A percentile compares a stretch with the other conserved stretches of the same genome.
Evolutionary conservation across 2,329 filamentous ascomycete species (phyloP).

Genomic region (Beauveria sp.): DNA sequence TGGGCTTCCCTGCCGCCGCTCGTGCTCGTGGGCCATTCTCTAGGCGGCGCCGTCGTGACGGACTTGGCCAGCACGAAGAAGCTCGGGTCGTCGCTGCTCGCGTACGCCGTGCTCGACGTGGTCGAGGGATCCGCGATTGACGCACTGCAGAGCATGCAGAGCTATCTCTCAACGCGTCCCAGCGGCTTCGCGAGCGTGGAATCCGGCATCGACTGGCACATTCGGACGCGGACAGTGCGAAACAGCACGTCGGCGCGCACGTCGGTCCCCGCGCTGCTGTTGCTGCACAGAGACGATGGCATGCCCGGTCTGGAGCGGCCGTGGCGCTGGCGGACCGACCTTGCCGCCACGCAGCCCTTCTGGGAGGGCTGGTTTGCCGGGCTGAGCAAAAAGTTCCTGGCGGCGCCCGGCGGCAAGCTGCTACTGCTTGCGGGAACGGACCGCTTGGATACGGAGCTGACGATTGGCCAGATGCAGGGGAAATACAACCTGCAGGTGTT

Average conservation of each 20-base stretch:
- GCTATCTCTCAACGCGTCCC: conserved; percentile 77
- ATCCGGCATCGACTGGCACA: conserved; percentile 88
- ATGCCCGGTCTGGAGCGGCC: conserved; percentile 32
- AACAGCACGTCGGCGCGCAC: conserved; percentile 76
- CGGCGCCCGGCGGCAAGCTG: conserved; percentile 73
- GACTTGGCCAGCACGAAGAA: conserved; percentile 64
- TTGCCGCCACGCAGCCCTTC: conserved; percentile 76
- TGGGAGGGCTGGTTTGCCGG: conserved; percentile 94
- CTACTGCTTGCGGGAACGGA: conserved; percentile 84
- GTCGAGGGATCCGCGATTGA: conserved; percentile 96
- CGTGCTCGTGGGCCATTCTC: conserved; percentile 81
- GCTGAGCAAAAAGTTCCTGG: conserved; percentile 80
- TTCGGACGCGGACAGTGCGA: conserved; percentile 77
- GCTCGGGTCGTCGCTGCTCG: conserved; percentile 63
- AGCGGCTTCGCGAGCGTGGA: conserved; percentile 67
- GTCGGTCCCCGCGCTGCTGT: conserved; percentile 69
- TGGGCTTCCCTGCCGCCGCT: conserved; percentile 70
- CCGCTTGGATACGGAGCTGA: conserved; percentile 81
- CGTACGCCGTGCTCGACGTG: conserved; percentile 86
- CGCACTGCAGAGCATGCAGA: conserved; percentile 88
- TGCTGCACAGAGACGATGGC: neutral
- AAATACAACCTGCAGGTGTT: conserved; percentile 96
- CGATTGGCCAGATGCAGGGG: conserved; percentile 95
- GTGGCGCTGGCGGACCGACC: conserved; percentile 82
- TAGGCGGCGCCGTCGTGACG: conserved; percentile 86